Conservation (phyloP, 371 early-diverging fungal genomes). For the Mucor sp. region DNA sequence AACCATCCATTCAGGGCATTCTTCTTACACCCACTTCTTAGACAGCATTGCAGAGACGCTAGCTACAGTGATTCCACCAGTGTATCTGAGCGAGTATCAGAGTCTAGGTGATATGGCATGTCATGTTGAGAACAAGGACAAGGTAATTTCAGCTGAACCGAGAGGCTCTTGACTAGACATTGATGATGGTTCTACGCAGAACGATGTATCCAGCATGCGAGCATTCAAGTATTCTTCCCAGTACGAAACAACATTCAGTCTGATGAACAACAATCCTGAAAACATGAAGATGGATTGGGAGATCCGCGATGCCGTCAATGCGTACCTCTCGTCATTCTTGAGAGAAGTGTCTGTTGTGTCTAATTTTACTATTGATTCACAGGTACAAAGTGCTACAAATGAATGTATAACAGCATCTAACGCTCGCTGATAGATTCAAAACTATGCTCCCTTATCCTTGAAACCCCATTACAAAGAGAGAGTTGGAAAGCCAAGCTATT, state of each 20-base stretch:
- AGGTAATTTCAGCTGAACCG: slow-evolving; percentile 18
- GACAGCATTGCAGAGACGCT: slow-evolving; percentile 8
- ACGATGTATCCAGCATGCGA: slow-evolving; percentile 65
- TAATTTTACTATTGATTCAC: slow-evolving; percentile 63
- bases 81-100: slow-evolving; percentile 18
- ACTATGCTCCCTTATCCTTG: slow-evolving; percentile 73
- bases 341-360: slow-evolving; percentile 51
- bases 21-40: not conserved
- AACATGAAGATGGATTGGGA: slow-evolving; percentile 70
- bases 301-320: slow-evolving; percentile 64
- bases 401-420: slow-evolving; percentile 39
- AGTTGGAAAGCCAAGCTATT: slow-evolving; percentile 39
- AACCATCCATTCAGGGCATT: not conserved
- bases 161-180: not conserved
- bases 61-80: slow-evolving; percentile 16
- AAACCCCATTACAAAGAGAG: slow-evolving; percentile 51
- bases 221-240: slow-evolving; percentile 73
- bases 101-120: slow-evolving; percentile 19
- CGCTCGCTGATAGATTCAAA: slow-evolving; percentile 53
- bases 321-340: slow-evolving; percentile 55
- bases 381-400: slow-evolving; percentile 32
- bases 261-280: slow-evolving; percentile 78
- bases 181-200: slow-evolving; percentile 19
- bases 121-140: slow-evolving; percentile 13
- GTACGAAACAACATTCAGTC: slow-evolving; percentile 78